A percentile compares a stretch with the other conserved stretches of the same genome.
These are phyloP conservation scores for Xanthoconium stramineum DNA, from an alignment of 768 basidiomycete species.

Conservation along the genomic window DNA sequence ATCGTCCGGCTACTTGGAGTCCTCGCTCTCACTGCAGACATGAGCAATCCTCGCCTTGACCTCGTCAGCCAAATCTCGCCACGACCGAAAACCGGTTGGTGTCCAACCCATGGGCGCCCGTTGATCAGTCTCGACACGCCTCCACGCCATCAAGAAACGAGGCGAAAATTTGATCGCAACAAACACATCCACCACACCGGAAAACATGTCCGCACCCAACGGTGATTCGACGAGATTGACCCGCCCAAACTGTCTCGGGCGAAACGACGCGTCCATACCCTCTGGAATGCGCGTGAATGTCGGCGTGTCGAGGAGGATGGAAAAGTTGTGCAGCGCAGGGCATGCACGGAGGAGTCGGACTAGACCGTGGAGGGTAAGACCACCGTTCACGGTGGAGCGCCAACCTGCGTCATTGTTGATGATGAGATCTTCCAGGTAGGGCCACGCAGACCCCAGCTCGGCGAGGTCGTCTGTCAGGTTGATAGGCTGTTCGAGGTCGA, in stretches of 20 bases:
- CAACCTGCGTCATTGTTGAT: constrained; percentile 2
- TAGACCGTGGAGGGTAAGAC: background rate
- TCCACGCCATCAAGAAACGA: background rate
- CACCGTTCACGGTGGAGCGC: background rate
- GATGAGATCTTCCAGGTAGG: background rate
- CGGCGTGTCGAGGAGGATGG: background rate
- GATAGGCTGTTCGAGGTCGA: background rate
- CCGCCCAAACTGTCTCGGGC: background rate
- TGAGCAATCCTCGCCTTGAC: background rate
- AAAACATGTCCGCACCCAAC: background rate
- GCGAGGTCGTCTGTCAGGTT: constrained; percentile 1
- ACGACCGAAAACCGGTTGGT: background rate
- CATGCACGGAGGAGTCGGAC: constrained; percentile 1
- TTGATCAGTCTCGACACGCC: background rate
- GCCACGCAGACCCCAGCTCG: constrained; percentile 1
- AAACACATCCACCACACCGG: constrained; percentile 1
- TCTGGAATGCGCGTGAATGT: constrained; percentile 1
- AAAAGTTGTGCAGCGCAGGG: background rate
- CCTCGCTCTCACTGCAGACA: background rate
- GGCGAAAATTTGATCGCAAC: background rate
- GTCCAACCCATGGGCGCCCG: background rate
- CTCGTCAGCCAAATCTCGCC: background rate
- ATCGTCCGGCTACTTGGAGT: too few relatives aligned
- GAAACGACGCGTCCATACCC: constrained; percentile 1
- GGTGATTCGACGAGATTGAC: constrained; percentile 5